Conservation (phyloP, 495 filamentous ascomycete species). For the Penicillium atrosanguineum region DNA sequence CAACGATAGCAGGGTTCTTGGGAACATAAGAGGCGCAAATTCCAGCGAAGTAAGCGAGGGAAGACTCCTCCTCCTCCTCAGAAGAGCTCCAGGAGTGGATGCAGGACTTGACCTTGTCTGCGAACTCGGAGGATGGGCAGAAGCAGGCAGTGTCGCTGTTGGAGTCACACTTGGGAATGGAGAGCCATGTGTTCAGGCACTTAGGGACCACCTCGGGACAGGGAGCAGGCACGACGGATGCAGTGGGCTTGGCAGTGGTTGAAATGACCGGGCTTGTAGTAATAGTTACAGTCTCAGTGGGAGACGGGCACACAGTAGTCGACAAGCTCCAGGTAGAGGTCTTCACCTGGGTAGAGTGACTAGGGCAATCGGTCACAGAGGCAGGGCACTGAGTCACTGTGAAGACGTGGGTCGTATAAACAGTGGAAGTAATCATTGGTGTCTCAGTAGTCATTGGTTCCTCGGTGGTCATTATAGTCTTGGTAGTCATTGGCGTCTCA, state of each 20-base stretch:
- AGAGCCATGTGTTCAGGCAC: conserved; percentile 92
- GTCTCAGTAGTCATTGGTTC: conserved; percentile 18
- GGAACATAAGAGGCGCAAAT: conserved; percentile 77
- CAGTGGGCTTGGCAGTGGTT: conserved; percentile 7
- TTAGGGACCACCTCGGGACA: conserved; percentile 78
- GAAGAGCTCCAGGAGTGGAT: conserved; percentile 71
- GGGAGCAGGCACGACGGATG: conserved; percentile 6
- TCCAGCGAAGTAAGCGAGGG: conserved; percentile 81
- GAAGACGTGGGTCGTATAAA: conserved; percentile 53
- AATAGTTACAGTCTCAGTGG: conserved; percentile 16
- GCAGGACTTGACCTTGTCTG: conserved; percentile 75
- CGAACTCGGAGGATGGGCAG: conserved; percentile 76
- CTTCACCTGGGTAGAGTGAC: conserved; percentile 43
- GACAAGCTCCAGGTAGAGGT: conserved; percentile 52
- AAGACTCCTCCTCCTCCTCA: conserved; percentile 59
- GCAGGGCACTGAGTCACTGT: conserved; percentile 56
- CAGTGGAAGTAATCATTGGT: conserved; percentile 40
- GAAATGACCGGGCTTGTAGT: conserved; percentile 32
- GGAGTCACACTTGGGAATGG: conserved; percentile 69
- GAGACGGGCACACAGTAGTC: conserved; percentile 56
- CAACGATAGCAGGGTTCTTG: conserved; percentile 79
- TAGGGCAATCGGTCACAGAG: conserved; percentile 58
- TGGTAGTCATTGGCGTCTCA: not conserved
- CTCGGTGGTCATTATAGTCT: too few relatives aligned
- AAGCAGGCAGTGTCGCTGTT: conserved; percentile 85